These are phyloP conservation scores for Hypocreales sp. DNA, from an alignment of 2,329 filamentous ascomycete species.

Conservation along the genomic window DNA sequence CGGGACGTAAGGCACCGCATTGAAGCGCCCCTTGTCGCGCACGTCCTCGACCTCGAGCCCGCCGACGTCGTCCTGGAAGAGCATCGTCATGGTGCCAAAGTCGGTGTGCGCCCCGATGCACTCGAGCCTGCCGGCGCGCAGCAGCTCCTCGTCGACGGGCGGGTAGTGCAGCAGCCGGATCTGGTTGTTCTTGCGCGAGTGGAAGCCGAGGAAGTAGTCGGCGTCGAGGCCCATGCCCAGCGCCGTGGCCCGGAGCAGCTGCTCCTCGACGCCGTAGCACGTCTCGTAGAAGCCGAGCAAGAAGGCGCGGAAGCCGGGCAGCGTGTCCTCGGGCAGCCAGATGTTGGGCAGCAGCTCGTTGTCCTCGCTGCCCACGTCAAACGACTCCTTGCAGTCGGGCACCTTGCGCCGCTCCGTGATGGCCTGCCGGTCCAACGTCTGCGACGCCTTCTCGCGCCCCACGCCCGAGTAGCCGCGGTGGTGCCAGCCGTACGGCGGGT, in stretches of 20 bases:
- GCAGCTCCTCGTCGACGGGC: conserved; percentile 12
- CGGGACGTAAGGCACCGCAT: conserved; percentile 12
- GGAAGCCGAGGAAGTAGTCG: conserved; percentile 51
- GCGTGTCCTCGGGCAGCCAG: conserved; percentile 8
- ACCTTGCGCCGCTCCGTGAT: conserved; percentile 10
- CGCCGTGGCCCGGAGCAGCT: conserved; percentile 64
- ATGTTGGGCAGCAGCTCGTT: conserved; percentile 10
- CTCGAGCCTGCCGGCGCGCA: conserved; percentile 9
- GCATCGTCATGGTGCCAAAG: conserved; percentile 26
- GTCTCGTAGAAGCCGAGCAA: conserved; percentile 44
- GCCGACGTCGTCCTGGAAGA: conserved; percentile 28
- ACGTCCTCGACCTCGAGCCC: conserved; percentile 30
- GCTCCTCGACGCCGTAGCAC: conserved; percentile 54
- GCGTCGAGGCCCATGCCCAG: conserved; percentile 54
- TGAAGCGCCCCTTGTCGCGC: conserved; percentile 16
- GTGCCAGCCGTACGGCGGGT: conserved; percentile 13
- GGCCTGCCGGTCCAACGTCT: conserved; percentile 12
- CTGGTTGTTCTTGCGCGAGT: conserved; percentile 40
- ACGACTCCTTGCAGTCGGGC: conserved; percentile 23
- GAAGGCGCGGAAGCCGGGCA: conserved; percentile 8
- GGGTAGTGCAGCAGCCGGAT: conserved; percentile 41
- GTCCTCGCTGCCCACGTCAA: conserved; percentile 19
- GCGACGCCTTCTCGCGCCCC: conserved; percentile 15
- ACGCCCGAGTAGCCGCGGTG: conserved; percentile 18
- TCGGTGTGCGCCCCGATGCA: conserved; percentile 15